Base-by-base conservation (phyloP, 2,329 filamentous ascomycete genomes). In the Xylariaceae sp. region DNA sequence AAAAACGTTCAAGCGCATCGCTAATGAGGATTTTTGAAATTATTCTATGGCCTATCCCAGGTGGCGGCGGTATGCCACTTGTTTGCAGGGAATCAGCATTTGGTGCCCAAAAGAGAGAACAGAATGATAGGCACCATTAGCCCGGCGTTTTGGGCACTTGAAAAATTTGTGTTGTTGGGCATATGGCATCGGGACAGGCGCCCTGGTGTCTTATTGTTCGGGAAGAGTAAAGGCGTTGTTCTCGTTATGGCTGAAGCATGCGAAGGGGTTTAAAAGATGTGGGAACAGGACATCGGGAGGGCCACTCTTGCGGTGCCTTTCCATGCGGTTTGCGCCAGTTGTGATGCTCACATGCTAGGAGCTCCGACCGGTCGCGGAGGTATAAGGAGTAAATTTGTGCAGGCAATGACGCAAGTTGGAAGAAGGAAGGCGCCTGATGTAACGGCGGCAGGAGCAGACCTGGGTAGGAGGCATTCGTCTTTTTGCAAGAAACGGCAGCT, bases 61-160 rank as follows among this genome's bases (percentile, higher is more conserved):
- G 44, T 39, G 44, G 40, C 13, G 9, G 37, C 51, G 30, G 51
- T 18, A 43, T 34, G 22, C 26, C 47, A 45, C 48, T 49, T 56
- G 49, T 47, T 49, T 55, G 49, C 53, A 53, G 29, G 42, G 29
- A n/a, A 45, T 48, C 53, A 45, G 26, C 34, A 21, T 42, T 43
- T 36, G 40, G 46, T 44, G 12, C 40, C 26, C 47, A 21, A 16
- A 51, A 12, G 32, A 36, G 29, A 53, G 12, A 16, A 16, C 12
- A 29, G 41, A 12, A 13, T 42, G 37, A 45, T 34, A 22, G 15
- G 26, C 43, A 52, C 47, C 47, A 49, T 52, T 34, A 51, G 56
- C 54, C 51, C 45, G 54, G 56, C 56, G 54, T 58, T 56, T 40
- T 44, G 1, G 49, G 47, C 16, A 26, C 26, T 41, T 48, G 45